Conservation (phyloP, 108 stramenopile species). For the Chaetoceros muelleri region DNA sequence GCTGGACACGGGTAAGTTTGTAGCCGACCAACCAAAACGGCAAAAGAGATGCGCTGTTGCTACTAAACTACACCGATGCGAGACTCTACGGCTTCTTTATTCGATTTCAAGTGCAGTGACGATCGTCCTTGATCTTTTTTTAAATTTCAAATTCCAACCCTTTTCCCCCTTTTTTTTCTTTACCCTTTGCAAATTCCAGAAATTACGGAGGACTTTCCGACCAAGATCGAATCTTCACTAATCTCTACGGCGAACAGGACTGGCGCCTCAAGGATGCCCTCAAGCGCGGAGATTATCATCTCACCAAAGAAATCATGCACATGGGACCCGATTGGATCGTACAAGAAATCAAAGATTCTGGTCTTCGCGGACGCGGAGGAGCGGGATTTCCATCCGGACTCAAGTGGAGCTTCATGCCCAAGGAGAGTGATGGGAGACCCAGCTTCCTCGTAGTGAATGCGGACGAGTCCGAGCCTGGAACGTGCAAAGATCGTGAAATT, state of each 20-base stretch:
- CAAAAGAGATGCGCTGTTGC: not conserved
- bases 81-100: no score
- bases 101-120: no score
- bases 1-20: slow-evolving; percentile 27
- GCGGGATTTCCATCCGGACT: slow-evolving; percentile 98
- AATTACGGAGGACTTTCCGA: slow-evolving; percentile 91
- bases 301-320: slow-evolving; percentile 97
- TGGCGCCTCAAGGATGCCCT: slow-evolving; percentile 94
- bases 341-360: slow-evolving; percentile 98
- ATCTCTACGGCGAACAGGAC: slow-evolving; percentile 99
- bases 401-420: slow-evolving; percentile 99
- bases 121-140: not conserved
- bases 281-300: slow-evolving; percentile 88
- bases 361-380: slow-evolving; percentile 97
- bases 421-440: slow-evolving; percentile 96
- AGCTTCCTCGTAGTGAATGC: slow-evolving; percentile 98
- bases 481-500: slow-evolving; percentile 99
- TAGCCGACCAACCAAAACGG: not conserved
- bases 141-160: not conserved
- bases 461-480: slow-evolving; percentile 99
- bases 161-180: not conserved
- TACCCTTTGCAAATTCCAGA: slow-evolving; percentile 4
- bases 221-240: slow-evolving; percentile 99
- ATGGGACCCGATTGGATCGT: slow-evolving; percentile 99
- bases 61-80: no score